phyloP scores from a whole-genome alignment of 192 early-diverging fungal genomes.

The Endogone sp. region DNA sequence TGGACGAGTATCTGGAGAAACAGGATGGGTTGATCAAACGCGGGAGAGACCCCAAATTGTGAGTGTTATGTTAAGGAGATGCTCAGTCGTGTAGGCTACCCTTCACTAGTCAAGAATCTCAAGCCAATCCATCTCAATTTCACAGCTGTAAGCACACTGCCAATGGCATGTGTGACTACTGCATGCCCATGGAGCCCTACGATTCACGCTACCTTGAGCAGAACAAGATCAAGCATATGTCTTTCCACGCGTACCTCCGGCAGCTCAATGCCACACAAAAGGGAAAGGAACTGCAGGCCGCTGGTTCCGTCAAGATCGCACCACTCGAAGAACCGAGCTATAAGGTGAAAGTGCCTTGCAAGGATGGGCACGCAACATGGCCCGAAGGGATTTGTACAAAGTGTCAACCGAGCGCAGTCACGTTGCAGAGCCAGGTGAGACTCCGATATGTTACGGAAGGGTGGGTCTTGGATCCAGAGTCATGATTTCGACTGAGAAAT shows the following conservation, averaged over 20 bases:
- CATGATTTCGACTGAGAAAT: no score
- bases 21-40: slow-evolving; percentile 82
- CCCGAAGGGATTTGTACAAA: slow-evolving; percentile 96
- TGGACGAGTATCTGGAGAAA: slow-evolving; percentile 80
- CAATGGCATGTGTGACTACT: slow-evolving; percentile 92
- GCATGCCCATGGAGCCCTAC: slow-evolving; percentile 90
- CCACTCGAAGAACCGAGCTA: slow-evolving; percentile 85
- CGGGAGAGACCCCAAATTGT: slow-evolving; percentile 75
- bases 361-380: slow-evolving; percentile 79
- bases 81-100: no score
- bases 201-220: slow-evolving; percentile 82
- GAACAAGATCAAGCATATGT: slow-evolving; percentile 97
- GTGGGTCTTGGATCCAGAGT: no score
- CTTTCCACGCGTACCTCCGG: slow-evolving; percentile 88
- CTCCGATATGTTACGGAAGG: no score
- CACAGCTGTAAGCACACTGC: slow-evolving; percentile 77
- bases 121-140: no score
- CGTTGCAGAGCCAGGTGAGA: slow-evolving; percentile 67
- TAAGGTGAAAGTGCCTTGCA: slow-evolving; percentile 78
- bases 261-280: slow-evolving; percentile 66
- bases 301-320: slow-evolving; percentile 50
- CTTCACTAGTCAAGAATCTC: no score
- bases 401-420: slow-evolving; percentile 93
- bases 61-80: no score
- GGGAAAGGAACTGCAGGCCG: slow-evolving; percentile 41